A percentile compares a stretch with the other conserved stretches of the same genome.
Conservation (phyloP, 345 rosid genomes). For the Alliaria petiolata region DNA sequence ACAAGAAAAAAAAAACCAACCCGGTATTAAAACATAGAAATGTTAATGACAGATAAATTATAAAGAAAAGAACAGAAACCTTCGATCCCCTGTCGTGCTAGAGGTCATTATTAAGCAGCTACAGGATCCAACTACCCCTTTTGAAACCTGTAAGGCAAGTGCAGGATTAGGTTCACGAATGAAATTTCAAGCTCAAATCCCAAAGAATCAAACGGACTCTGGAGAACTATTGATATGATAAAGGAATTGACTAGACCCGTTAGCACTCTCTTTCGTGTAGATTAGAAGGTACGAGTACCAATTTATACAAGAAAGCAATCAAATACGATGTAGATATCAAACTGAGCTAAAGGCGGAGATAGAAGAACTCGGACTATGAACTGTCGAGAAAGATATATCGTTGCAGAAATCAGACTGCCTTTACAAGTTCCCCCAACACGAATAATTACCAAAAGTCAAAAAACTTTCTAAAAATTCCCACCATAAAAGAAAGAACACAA, state of each 20-base stretch:
- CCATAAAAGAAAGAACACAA: not conserved
- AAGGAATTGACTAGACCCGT: not conserved
- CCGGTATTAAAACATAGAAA: not conserved
- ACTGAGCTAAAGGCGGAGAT: not conserved
- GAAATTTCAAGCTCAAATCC: not conserved
- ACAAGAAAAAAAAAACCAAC: not conserved
- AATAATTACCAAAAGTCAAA: not conserved
- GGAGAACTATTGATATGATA: not conserved
- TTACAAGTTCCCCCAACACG: not conserved
- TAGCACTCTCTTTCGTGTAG: not conserved
- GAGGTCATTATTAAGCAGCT: conserved; percentile 30
- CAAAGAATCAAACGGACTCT: not conserved
- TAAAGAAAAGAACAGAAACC: conserved; percentile 13
- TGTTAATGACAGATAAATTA: not conserved
- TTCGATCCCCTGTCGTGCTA: conserved; percentile 32
- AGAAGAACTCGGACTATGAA: not conserved
- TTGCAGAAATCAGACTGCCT: not conserved
- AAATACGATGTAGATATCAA: not conserved
- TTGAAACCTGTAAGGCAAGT: conserved; percentile 5
- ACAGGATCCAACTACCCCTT: conserved; percentile 11
- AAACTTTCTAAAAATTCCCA: conserved; percentile 10
- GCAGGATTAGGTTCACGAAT: not conserved
- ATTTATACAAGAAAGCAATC: not conserved
- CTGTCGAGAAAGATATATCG: not conserved
- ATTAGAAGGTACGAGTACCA: not conserved